Evolutionary conservation across 495 filamentous ascomycete species (phyloP), one percentile per base, ranked within the genome.

Genomic region (Aspergillus incahuasiensis): DNA sequence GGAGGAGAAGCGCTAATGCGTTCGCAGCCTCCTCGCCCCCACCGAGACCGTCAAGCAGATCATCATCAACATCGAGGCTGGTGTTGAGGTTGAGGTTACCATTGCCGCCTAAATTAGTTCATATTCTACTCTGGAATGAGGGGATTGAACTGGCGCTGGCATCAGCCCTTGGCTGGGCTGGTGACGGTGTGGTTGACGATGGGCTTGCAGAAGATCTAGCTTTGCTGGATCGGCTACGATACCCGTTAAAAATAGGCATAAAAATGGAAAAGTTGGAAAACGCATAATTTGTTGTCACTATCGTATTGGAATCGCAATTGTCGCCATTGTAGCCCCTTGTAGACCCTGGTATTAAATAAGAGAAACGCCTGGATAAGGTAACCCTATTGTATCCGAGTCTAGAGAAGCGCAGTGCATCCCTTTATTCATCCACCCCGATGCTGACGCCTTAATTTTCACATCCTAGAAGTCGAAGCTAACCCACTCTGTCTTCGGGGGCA

Each of bases 21-120:
- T 18, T 1, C 57, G 41, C 63, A 92, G 90, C 79, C 81, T 97
- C 55, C 94, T 92, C 74, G 94, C 94, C 58, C 94, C 94, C 52
- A 98, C 94, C 65, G 94, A 98, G 84, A 90, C 96, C 57, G 94
- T 98, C 75, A 98, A 98, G 87, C 91, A 96, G 84, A 97, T 98
- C 83, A 98, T 98, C 75, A 91, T 97, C 82, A 98, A 98, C 83
- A 97, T 98, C 76, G 94, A 98, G 86, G 94, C 94, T 59, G 94
- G 94, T 82, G 94, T 98, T 73, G 94, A 98, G 85, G 94, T 98
- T 67, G 94, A 98, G 84, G 94, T 98, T 64, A 98, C 94, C 68
- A 98, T 98, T 80, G 94, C 94, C 73, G 92, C 94, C 74, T 98
- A 91, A 83, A 71, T 9, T 40, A 18, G 38, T 18, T 40, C 68